phyloP scores from a whole-genome alignment of 164 flowering plant species.

The Houttuynia cordata region DNA sequence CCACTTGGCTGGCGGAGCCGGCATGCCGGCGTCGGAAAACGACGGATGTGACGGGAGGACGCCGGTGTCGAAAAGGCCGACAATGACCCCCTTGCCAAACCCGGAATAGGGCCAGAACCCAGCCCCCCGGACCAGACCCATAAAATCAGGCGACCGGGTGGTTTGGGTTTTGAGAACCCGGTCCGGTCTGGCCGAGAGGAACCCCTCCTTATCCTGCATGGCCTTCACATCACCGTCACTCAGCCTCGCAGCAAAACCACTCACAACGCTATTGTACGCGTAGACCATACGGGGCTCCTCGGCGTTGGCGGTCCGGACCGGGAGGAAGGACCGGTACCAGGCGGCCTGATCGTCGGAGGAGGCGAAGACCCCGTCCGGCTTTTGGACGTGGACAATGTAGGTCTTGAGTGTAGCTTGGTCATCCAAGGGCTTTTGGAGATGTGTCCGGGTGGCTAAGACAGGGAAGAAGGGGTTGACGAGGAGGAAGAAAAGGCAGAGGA shows the following conservation, averaged over 20 bases:
- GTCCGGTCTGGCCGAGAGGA: not conserved
- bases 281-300: not conserved
- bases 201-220: slow-evolving; percentile 1
- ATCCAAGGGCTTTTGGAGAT: not conserved
- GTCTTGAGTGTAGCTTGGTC: not conserved
- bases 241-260: slow-evolving; percentile 2
- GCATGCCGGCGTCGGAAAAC: not conserved
- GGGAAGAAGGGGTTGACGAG: not conserved
- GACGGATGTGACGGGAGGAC: slow-evolving; percentile 1
- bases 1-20: slow-evolving; percentile 1
- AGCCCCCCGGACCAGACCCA: not conserved
- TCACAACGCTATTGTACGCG: not conserved
- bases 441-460: not conserved
- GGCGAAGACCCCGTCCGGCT: not conserved
- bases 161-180: not conserved
- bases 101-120: not conserved
- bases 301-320: not conserved
- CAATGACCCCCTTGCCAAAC: slow-evolving; percentile 1
- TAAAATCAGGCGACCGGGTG: not conserved
- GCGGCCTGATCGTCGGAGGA: not conserved
- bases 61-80: slow-evolving; percentile 2
- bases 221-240: not conserved
- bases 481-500: not conserved
- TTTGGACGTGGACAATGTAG: slow-evolving; percentile 1
- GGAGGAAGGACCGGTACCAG: slow-evolving; percentile 1